Conservation (phyloP, 371 early-diverging fungal genomes). For the Conidiobolus incongruus region DNA sequence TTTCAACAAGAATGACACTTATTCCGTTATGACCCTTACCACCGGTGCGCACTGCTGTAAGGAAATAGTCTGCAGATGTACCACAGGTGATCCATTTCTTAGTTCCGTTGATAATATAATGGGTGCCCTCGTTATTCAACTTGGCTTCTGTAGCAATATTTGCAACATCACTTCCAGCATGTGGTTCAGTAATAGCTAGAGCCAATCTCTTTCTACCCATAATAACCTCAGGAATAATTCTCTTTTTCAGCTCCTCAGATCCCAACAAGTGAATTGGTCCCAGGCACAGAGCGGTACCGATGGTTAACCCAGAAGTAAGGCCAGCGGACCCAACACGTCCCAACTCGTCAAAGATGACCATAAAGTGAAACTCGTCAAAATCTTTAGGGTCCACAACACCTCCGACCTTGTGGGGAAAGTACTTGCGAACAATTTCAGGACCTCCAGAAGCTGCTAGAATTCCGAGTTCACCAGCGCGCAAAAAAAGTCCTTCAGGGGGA, state of each 20-base stretch:
- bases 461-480: slow-evolving; percentile 46
- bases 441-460: slow-evolving; percentile 40
- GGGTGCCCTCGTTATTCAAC: slow-evolving; percentile 40
- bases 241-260: slow-evolving; percentile 32
- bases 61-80: slow-evolving; percentile 50
- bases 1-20: slow-evolving; percentile 49
- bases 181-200: slow-evolving; percentile 46
- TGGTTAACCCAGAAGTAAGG: slow-evolving; percentile 56
- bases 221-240: slow-evolving; percentile 41
- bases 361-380: slow-evolving; percentile 56
- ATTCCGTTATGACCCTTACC: slow-evolving; percentile 64
- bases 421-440: slow-evolving; percentile 7
- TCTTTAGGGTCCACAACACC: slow-evolving; percentile 25
- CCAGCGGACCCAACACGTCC: slow-evolving; percentile 67
- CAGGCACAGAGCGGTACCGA: slow-evolving; percentile 46
- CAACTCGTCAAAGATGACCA: slow-evolving; percentile 53
- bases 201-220: slow-evolving; percentile 55
- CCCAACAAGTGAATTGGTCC: slow-evolving; percentile 62
- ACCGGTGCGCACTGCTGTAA: slow-evolving; percentile 46
- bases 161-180: too few relatives aligned
- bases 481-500: slow-evolving; percentile 37
- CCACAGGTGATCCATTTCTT: slow-evolving; percentile 82
- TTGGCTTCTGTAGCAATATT: slow-evolving; percentile 43
- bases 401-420: slow-evolving; percentile 5
- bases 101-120: slow-evolving; percentile 59